Evolutionary conservation across 306 rosid species (phyloP), one percentile per base, ranked within the genome.

Genomic region (Luffa acutangula): DNA sequence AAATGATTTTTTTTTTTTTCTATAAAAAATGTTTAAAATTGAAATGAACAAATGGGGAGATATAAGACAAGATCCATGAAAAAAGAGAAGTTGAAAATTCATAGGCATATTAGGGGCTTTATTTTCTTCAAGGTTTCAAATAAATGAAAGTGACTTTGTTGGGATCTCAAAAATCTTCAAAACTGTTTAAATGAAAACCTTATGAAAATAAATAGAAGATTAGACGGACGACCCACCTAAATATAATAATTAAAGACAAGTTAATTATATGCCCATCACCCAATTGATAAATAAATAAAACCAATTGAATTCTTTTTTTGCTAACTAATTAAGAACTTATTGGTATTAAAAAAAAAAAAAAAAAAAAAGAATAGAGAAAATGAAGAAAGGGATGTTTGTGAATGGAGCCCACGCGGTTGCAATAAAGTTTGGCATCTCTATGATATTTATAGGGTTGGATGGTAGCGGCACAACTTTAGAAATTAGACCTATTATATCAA

Each of bases 351-450:
- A 14, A 31, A 63, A 33, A 0, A 1, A 11, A n/a, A n/a, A n/a
- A n/a, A n/a, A 6, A 51, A 2, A 15, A 52, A 52, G 5, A 56
- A 0, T 0, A 7, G 31, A 10, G 12, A 1, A 37, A 17, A 42
- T 18, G 25, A 41, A 67, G 25, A 41, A 67, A 67, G 15, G 13
- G 75, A n/a, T 69, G 36, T 69, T n/a, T 9, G 49, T 31, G 33
- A 69, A 9, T 69, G 75, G 75, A 69, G 53, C 75, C 75, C 75
- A 69, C 75, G 34, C 75, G 75, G 53, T 42, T 42, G 34, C 7
- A n/a, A 69, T 69, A 69, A 69, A 69, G 75, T 9, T 42, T 42
- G 75, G 75, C 34, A 69, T 69, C 34, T 67, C 75, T 67, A 67
- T 37, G 3, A 41, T 37, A 1, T 41, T 18, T 15, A 41, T 69